phyloP scores from a whole-genome alignment of 768 basidiomycete genomes.

The Lyophyllum shimeji region DNA sequence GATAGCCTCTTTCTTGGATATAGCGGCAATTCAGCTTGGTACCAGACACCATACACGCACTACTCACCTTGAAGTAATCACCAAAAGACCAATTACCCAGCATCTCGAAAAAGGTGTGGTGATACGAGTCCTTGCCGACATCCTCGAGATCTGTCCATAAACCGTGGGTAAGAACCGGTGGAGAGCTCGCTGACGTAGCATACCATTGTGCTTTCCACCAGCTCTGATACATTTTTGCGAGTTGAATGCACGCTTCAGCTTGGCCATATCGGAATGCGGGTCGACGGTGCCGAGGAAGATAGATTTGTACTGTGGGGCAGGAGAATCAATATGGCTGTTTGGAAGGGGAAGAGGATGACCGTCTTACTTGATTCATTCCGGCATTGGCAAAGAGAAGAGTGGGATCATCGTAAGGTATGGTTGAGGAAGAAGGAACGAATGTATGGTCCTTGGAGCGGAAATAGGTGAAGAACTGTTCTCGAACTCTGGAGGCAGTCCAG shows the following conservation, averaged over 20 bases:
- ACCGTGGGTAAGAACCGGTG: not conserved
- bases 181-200: not conserved
- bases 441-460: slow-evolving; percentile 81
- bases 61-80: slow-evolving; percentile 93
- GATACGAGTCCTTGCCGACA: slow-evolving; percentile 98
- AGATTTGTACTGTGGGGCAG: slow-evolving; percentile 76
- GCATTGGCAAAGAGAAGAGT: slow-evolving; percentile 98
- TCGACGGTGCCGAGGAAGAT: slow-evolving; percentile 99
- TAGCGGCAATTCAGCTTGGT: slow-evolving; percentile 3
- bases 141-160: slow-evolving; percentile 83
- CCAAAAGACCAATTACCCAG: slow-evolving; percentile 99
- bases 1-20: slow-evolving; percentile 83
- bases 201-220: slow-evolving; percentile 98
- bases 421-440: slow-evolving; percentile 87
- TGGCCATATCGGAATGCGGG: slow-evolving; percentile 88
- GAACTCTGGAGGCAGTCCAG: slow-evolving; percentile 83
- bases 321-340: not conserved
- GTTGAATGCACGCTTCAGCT: slow-evolving; percentile 92
- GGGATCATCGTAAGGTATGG: slow-evolving; percentile 97
- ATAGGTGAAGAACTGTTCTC: slow-evolving; percentile 89
- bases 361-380: slow-evolving; percentile 91
- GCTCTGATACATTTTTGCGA: slow-evolving; percentile 98
- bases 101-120: slow-evolving; percentile 99
- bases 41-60: slow-evolving; percentile 3
- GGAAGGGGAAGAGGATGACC: slow-evolving; percentile 1